Conservation (phyloP, 2,329 filamentous ascomycete species). For the Lasiodiplodia sp. region DNA sequence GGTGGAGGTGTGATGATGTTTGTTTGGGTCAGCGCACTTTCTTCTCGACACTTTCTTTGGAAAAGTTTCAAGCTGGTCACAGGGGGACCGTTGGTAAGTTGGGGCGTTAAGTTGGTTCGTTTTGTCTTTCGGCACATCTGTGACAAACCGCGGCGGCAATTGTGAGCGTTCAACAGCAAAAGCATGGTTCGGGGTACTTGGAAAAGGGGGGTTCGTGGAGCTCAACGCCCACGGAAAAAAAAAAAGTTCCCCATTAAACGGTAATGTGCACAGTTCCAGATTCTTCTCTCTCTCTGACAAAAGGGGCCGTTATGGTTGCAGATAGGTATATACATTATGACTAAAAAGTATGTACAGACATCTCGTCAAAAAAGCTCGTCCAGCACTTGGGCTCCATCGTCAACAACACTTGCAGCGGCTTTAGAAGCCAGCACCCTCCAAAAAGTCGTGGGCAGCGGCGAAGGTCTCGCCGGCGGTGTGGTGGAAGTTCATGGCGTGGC, state of each 20-base stretch:
- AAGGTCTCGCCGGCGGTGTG: slow-evolving; percentile 9
- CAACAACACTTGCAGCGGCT: too few relatives aligned
- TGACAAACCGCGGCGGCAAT: background rate
- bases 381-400: too few relatives aligned
- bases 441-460: slow-evolving; percentile 9
- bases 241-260: background rate
- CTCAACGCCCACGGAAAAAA: background rate
- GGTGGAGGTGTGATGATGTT: background rate
- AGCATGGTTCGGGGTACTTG: background rate
- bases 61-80: background rate
- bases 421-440: slow-evolving; percentile 11
- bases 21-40: background rate
- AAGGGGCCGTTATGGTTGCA: background rate
- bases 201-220: background rate
- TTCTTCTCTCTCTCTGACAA: background rate
- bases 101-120: background rate
- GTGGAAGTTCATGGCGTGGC: slow-evolving; percentile 19
- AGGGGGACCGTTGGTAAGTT: background rate
- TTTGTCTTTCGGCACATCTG: background rate
- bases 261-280: background rate
- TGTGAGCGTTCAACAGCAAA: background rate
- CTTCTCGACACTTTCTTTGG: background rate
- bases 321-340: background rate
- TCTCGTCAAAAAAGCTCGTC: too few relatives aligned
- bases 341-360: background rate